Conservation (phyloP, 2,329 filamentous ascomycete species). For the Ascochyta fabae region DNA sequence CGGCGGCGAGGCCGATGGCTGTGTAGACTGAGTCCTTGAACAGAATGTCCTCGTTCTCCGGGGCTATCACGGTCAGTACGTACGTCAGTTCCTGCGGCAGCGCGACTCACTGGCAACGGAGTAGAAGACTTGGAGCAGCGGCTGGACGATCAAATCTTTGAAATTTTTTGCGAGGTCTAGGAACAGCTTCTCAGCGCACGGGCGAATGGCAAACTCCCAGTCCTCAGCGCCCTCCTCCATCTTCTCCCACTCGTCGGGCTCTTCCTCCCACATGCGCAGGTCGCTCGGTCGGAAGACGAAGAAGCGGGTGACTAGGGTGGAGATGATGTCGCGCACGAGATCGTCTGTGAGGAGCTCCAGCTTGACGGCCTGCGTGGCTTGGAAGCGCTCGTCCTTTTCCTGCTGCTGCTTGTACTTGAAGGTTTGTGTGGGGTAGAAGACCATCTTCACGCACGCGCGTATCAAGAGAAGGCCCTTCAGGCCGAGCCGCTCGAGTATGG, state of each 20-base stretch:
- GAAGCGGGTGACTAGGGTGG: constrained; percentile 82
- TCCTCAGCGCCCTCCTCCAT: constrained; percentile 80
- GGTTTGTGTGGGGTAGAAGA: constrained; percentile 78
- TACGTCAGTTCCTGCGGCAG: neutral
- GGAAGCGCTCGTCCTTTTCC: constrained; percentile 76
- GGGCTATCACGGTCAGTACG: constrained; percentile 48
- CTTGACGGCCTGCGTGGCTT: constrained; percentile 73
- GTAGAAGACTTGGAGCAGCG: constrained; percentile 82
- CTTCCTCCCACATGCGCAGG: constrained; percentile 89
- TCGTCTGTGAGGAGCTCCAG: constrained; percentile 75
- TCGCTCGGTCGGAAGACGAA: constrained; percentile 87
- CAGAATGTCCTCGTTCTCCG: constrained; percentile 71
- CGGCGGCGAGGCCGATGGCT: constrained; percentile 83
- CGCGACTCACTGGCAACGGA: constrained; percentile 69
- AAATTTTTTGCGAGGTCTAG: constrained; percentile 89
- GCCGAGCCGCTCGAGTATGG: constrained; percentile 77
- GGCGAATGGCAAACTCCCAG: constrained; percentile 90
- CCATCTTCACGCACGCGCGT: constrained; percentile 82
- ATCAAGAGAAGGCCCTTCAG: constrained; percentile 84
- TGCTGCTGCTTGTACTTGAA: constrained; percentile 82
- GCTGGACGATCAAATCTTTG: constrained; percentile 79
- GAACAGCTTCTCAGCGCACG: constrained; percentile 93
- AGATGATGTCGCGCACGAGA: constrained; percentile 81
- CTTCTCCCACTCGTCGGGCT: constrained; percentile 94
- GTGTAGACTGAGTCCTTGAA: constrained; percentile 95